Base-by-base conservation (phyloP, 495 filamentous ascomycete species). In the Venustampulla echinocandica region DNA sequence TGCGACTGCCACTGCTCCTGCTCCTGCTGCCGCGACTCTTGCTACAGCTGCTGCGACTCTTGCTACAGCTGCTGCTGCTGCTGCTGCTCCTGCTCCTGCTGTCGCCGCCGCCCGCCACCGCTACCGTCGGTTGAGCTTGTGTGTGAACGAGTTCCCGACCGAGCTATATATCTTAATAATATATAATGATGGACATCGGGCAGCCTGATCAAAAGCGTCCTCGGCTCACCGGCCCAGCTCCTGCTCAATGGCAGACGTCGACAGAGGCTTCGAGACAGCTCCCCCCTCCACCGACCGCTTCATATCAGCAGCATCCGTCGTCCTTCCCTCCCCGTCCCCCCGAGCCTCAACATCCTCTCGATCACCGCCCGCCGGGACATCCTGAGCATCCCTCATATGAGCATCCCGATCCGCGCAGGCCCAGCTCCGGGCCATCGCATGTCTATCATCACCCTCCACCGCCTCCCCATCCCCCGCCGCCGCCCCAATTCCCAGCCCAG, bases 401-500 rank as follows among this genome's bases (percentile, higher is more conserved):
- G 5, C 49, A 45, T 21, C 54, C 42, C 28, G 47, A 60, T 24
- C 46, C 49, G 23, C 53, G 43, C 3, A 46, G 50, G 42, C 44
- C 46, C 18, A 45, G 25, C 44, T 55, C 56, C 21, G 52, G 47
- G 24, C 38, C 52, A 41, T 14, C 56, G 21, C 50, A 53, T 51
- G 47, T 30, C 7, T 52, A 41, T 46, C 46, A 55, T 36, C 44
- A 14, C 40, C 44, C 37, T 42, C 45, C 47, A 43, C 35, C 42
- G 27, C 42, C 38, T 17, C 42, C 46, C 21, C 43, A 35, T 14
- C 66, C 69, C 46, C 47, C 67, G 35, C 69, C 56, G 51, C 49
- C 64, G 22, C 53, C 62, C 2, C 65, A 66, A 44, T 49, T 60
- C 45, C 56, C 67, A 19, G n/a, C n/a, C n/a, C n/a, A n/a, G n/a